Base-by-base conservation (phyloP, 1,139 yeast genomes). In the Tardiomyces depauwii region DNA sequence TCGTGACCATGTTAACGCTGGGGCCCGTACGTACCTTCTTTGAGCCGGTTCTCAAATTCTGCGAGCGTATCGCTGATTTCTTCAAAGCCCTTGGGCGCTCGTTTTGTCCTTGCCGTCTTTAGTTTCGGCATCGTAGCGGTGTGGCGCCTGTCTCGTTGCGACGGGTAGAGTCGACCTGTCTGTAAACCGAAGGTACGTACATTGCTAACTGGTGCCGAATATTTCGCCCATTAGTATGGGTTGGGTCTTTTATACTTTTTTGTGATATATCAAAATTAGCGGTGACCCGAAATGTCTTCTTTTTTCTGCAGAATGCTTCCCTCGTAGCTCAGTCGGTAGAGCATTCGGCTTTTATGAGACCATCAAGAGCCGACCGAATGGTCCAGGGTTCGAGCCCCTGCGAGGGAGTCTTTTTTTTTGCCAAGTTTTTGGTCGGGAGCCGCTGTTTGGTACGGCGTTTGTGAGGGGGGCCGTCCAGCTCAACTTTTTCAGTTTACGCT, bases 51-150 rank as follows among this genome's bases (percentile, higher is more conserved):
- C 28, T 74, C 77, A 53, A 82, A 81, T 50, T 82, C 82, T 11
- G 63, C 63, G n/a, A 88, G 58, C 0, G 89, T 80, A 1, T 85
- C 81, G 53, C 79, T 78, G n/a, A 87, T 74, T 52, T 79, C 80
- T 2, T 72, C 73, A 59, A 74, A 87, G 2, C 93, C 96, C n/a
- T 72, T 78, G 0, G 96, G 95, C 0, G 91, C 78, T 36, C 65
- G 62, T 47, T 71, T 74, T 18, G 71, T 67, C 48, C 77, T 62
- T 45, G 63, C 64, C 28, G 72, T 68, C 54, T 68, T 69, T 53
- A 63, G 56, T 50, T 66, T 69, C 4, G 75, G 72, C 78, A 73
- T 74, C 14, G 18, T 13, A n/a, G 4, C 18, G 13, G 7, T 12
- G 41, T 45, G 19, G 36, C 10, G 5, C 36, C 25, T n/a, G n/a